Conservation (phyloP, 1,139 yeast genomes). For the Geotrichum phurueaensis region DNA sequence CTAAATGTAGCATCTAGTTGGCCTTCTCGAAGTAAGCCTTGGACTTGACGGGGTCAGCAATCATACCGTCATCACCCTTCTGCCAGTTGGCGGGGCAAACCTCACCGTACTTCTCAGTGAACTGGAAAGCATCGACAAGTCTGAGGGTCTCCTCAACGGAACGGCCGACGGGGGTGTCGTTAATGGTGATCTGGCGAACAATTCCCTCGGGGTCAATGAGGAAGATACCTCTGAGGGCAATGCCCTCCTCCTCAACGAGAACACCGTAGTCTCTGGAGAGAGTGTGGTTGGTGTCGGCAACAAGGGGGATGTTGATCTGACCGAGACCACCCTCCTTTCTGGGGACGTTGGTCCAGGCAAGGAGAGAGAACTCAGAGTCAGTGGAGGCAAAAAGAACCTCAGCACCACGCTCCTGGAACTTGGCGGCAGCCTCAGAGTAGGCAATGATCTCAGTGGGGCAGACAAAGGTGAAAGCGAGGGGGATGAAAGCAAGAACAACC, state of each 20-base stretch:
- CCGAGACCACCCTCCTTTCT: constrained; percentile 99
- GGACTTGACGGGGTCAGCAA: constrained; percentile 75
- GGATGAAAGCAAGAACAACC: constrained; percentile 94
- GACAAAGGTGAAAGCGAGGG: constrained; percentile 97
- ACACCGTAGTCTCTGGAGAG: constrained; percentile 96
- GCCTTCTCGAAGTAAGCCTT: constrained; percentile 73
- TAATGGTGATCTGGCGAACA: constrained; percentile 93
- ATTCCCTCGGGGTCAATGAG: constrained; percentile 92
- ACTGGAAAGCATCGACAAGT: constrained; percentile 97
- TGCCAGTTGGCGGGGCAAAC: constrained; percentile 99
- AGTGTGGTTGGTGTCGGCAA: constrained; percentile 95
- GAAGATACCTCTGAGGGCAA: constrained; percentile 96
- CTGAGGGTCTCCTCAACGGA: constrained; percentile 95
- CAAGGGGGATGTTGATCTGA: constrained; percentile 83
- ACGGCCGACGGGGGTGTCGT: constrained; percentile 98
- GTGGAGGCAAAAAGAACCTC: constrained; percentile 94
- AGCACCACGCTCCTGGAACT: constrained; percentile 80
- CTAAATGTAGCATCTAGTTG: constrained; percentile 30
- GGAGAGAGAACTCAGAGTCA: constrained; percentile 93
- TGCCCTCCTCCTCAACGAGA: constrained; percentile 88
- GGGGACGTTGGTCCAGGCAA: constrained; percentile 96
- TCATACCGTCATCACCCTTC: constrained; percentile 92
- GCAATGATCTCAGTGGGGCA: constrained; percentile 99
- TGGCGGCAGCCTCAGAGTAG: constrained; percentile 88
- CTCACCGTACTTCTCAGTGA: constrained; percentile 97